A percentile compares a stretch with the other conserved stretches of the same genome.
phyloP scores from a whole-genome alignment of 495 filamentous ascomycete species.

The Staphylotrichum longicolle region DNA sequence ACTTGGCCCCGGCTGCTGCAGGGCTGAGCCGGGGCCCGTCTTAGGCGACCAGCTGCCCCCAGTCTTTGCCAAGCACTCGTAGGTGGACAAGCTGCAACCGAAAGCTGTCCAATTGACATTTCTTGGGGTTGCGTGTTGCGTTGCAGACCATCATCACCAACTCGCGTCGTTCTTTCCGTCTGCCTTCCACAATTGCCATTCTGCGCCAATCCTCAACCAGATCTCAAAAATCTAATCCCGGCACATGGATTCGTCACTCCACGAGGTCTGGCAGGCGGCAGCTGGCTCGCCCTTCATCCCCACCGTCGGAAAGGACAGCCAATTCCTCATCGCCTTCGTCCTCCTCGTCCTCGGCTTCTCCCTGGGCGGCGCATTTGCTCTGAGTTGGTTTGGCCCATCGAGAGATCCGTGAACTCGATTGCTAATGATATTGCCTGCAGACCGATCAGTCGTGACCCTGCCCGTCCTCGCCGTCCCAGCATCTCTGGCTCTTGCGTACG shows the following conservation, averaged over 20 bases:
- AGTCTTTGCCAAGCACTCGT: slow-evolving; percentile 14
- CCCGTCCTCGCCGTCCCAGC: slow-evolving; percentile 81
- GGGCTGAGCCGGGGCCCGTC: slow-evolving; percentile 22
- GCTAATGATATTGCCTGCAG: slow-evolving; percentile 45
- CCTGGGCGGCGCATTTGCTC: slow-evolving; percentile 69
- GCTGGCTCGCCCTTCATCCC: slow-evolving; percentile 79
- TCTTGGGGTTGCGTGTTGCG: too few relatives aligned
- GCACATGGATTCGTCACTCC: slow-evolving; percentile 69
- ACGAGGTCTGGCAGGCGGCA: slow-evolving; percentile 86
- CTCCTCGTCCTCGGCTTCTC: slow-evolving; percentile 67
- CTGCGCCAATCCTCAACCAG: neutral
- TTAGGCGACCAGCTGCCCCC: slow-evolving; percentile 18
- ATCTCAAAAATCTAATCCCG: neutral
- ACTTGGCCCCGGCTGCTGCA: slow-evolving; percentile 13
- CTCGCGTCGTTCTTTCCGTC: slow-evolving; percentile 13
- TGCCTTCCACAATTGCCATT: slow-evolving; percentile 1
- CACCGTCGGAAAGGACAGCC: slow-evolving; percentile 72
- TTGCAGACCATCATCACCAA: slow-evolving; percentile 4
- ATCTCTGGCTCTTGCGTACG: slow-evolving; percentile 84
- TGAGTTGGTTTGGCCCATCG: slow-evolving; percentile 61
- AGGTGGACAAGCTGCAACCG: slow-evolving; percentile 4
- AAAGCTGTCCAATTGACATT: slow-evolving; percentile 28
- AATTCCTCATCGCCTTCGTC: slow-evolving; percentile 78
- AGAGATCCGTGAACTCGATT: neutral
- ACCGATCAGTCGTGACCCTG: slow-evolving; percentile 79